phyloP scores from a whole-genome alignment of 345 rosid genomes.

The Durio zibethinus region DNA sequence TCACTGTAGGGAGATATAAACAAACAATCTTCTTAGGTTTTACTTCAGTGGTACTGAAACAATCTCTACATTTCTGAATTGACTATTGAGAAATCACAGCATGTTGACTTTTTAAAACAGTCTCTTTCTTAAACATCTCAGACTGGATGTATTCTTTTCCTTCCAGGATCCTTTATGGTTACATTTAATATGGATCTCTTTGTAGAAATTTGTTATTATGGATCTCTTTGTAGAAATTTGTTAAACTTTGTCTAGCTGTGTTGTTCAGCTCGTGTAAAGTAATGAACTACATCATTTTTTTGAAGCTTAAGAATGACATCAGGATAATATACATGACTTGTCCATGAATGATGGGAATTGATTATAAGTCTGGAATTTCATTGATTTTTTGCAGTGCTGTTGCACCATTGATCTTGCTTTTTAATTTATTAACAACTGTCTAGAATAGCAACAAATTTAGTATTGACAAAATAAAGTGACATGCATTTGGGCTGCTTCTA shows the following conservation, averaged over 20 bases:
- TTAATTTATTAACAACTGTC: neutral
- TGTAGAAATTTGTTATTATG: neutral
- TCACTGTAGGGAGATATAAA: neutral
- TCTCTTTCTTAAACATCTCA: neutral
- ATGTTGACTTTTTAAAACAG: neutral
- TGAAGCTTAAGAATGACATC: neutral
- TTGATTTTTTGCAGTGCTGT: neutral
- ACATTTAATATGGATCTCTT: neutral
- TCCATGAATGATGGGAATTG: neutral
- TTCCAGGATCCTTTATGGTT: neutral
- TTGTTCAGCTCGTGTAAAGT: neutral
- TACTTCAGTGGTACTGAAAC: neutral
- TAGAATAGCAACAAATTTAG: neutral
- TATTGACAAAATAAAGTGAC: neutral
- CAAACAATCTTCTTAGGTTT: neutral
- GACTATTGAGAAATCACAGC: neutral
- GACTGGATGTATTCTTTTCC: neutral
- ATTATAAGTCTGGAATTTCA: neutral
- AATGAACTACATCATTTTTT: neutral
- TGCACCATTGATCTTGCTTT: neutral
- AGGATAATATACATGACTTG: neutral
- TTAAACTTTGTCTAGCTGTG: slow-evolving; percentile 1
- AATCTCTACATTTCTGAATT: neutral
- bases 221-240: neutral
- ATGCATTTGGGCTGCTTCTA: neutral